Conservation (phyloP, 2,329 filamentous ascomycete species). For the Fusarium verrucosum region DNA sequence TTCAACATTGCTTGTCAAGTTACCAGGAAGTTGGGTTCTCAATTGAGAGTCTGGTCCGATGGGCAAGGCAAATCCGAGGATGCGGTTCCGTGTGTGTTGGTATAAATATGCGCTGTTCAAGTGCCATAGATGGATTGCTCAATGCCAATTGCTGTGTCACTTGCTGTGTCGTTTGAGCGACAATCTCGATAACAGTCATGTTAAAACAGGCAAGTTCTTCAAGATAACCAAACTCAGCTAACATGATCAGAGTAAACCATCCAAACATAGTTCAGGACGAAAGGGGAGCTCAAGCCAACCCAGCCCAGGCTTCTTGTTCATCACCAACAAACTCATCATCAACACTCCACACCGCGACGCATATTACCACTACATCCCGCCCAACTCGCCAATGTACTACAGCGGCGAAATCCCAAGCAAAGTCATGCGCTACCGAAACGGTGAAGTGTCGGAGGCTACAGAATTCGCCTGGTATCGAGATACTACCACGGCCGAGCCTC, state of each 20-base stretch:
- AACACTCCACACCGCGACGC: slow-evolving; percentile 7
- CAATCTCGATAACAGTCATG: slow-evolving; percentile 1
- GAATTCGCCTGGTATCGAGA: slow-evolving; percentile 39
- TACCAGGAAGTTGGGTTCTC: not conserved
- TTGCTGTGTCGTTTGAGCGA: not conserved
- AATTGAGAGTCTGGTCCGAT: slow-evolving; percentile 8
- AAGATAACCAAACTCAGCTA: not conserved
- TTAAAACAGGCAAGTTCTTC: slow-evolving; percentile 14
- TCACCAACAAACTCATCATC: slow-evolving; percentile 50
- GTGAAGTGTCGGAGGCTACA: slow-evolving; percentile 39
- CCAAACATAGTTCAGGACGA: slow-evolving; percentile 5
- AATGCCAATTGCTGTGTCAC: no score
- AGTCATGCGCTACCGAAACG: slow-evolving; percentile 51
- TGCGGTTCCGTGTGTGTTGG: slow-evolving; percentile 2
- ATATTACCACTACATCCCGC: slow-evolving; percentile 47
- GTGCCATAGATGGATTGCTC: slow-evolving; percentile 28
- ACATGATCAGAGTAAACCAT: slow-evolving; percentile 15
- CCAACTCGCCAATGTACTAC: slow-evolving; percentile 38
- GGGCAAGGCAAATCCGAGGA: slow-evolving; percentile 30
- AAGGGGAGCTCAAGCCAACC: slow-evolving; percentile 16
- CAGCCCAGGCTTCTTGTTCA: slow-evolving; percentile 51
- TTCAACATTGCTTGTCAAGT: not conserved
- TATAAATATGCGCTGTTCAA: no score
- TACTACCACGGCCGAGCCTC: not conserved
- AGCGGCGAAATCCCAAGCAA: slow-evolving; percentile 41